Percentiles rank a stretch among this genome's conserved stretches.
These are phyloP conservation scores for Erucastrum elatum DNA, from an alignment of 345 rosid species.

Conservation along the genomic window DNA sequence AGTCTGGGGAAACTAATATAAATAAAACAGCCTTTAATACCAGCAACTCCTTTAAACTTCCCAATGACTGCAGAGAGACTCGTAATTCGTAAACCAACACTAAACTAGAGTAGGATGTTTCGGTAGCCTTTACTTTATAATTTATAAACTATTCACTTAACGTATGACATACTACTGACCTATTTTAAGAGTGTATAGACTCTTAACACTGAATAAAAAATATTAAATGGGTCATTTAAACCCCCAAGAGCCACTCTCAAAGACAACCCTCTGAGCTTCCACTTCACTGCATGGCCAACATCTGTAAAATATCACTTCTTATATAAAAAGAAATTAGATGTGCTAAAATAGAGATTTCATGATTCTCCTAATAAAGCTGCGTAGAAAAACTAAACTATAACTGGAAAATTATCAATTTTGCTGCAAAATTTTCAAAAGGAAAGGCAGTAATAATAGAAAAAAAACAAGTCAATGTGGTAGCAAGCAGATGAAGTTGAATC, in stretches of 20 bases:
- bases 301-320: neutral
- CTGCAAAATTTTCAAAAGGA: neutral
- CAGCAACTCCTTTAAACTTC: neutral
- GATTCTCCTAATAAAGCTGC: neutral
- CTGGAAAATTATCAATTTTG: neutral
- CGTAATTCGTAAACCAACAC: too few relatives aligned
- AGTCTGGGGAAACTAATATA: too few relatives aligned
- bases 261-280: neutral
- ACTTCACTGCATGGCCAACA: neutral
- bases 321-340: neutral
- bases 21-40: too few relatives aligned
- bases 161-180: too few relatives aligned
- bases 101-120: too few relatives aligned
- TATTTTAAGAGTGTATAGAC: too few relatives aligned
- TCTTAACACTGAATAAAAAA: too few relatives aligned
- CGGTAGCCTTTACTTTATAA: too few relatives aligned
- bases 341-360: neutral
- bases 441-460: neutral
- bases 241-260: neutral
- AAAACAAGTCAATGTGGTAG: neutral
- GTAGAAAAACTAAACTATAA: neutral
- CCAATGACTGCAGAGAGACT: too few relatives aligned
- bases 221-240: too few relatives aligned
- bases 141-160: too few relatives aligned
- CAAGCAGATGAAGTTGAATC: neutral